These are phyloP conservation scores for Pythium sp. DNA, from an alignment of 352 stramenopile species.

Conservation along the genomic window DNA sequence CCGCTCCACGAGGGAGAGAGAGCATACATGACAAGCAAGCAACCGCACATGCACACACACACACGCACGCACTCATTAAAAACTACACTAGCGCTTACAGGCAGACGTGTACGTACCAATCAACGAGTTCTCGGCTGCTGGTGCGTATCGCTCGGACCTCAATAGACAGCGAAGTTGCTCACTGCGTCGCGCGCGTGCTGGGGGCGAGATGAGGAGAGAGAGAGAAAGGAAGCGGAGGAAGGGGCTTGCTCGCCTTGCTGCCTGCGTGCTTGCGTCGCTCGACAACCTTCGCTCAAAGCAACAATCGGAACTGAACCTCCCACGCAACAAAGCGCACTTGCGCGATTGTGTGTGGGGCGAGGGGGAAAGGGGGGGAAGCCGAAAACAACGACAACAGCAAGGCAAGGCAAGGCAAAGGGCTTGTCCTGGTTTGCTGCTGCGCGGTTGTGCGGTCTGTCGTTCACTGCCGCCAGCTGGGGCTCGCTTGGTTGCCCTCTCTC, in stretches of 20 bases:
- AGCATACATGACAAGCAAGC: background rate
- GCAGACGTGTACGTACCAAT: background rate
- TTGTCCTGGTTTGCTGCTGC: too few species aligned
- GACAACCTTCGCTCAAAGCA: constrained; percentile 12
- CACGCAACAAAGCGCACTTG: background rate
- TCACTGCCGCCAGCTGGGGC: background rate
- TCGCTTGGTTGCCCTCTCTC: constrained; percentile 9
- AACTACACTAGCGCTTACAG: too few species aligned
- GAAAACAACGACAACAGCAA: background rate
- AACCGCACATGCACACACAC: background rate
- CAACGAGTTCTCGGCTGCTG: background rate
- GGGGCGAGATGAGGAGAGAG: background rate
- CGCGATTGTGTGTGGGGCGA: background rate
- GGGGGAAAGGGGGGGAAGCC: constrained; percentile 1
- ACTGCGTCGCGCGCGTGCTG: background rate
- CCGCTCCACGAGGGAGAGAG: background rate
- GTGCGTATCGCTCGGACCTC: background rate
- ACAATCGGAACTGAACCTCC: constrained; percentile 19
- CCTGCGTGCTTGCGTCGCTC: constrained; percentile 2
- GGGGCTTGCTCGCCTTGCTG: background rate
- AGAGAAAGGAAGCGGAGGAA: background rate
- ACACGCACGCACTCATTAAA: too few species aligned
- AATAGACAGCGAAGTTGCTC: background rate
- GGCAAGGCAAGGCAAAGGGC: background rate
- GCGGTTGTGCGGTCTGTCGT: background rate